Conservation (phyloP, 495 filamentous ascomycete genomes). For the Lasiosphaeria miniovina region DNA sequence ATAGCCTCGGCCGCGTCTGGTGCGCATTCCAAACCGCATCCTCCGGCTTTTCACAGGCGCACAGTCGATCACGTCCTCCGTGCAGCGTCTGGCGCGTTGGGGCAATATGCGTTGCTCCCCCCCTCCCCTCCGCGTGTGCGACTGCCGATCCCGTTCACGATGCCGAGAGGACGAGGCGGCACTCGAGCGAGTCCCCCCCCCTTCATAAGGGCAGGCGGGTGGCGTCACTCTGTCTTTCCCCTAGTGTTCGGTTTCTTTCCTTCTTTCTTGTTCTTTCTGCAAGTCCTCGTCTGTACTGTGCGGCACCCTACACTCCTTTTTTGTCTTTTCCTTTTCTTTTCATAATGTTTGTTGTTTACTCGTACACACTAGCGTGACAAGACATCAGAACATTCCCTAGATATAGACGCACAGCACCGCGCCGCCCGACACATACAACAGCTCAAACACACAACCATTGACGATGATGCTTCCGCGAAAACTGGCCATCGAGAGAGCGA, state of each 20-base stretch:
- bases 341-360: constrained; percentile 22
- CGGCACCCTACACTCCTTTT: background rate
- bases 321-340: constrained; percentile 7
- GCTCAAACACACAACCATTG: background rate
- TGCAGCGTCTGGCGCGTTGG: constrained; percentile 13
- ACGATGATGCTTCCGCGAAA: constrained; percentile 14
- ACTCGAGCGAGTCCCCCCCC: background rate
- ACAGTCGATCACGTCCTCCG: constrained; percentile 25
- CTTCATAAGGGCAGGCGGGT: constrained; percentile 15
- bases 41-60: constrained; percentile 19
- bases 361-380: constrained; percentile 4
- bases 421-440: constrained; percentile 3
- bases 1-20: constrained; percentile 14
- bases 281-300: constrained; percentile 14
- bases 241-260: constrained; percentile 8
- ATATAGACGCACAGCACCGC: background rate
- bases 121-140: background rate
- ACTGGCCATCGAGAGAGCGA: constrained; percentile 2
- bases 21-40: constrained; percentile 24
- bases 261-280: constrained; percentile 19
- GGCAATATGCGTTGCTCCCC: constrained; percentile 21
- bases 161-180: background rate
- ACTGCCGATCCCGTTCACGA: background rate
- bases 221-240: background rate
- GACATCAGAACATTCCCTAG: background rate